A percentile compares a stretch with the other conserved stretches of the same genome.
These are phyloP conservation scores for Penicillium arizonense DNA, from an alignment of 495 filamentous ascomycete species.

Conservation along the genomic window DNA sequence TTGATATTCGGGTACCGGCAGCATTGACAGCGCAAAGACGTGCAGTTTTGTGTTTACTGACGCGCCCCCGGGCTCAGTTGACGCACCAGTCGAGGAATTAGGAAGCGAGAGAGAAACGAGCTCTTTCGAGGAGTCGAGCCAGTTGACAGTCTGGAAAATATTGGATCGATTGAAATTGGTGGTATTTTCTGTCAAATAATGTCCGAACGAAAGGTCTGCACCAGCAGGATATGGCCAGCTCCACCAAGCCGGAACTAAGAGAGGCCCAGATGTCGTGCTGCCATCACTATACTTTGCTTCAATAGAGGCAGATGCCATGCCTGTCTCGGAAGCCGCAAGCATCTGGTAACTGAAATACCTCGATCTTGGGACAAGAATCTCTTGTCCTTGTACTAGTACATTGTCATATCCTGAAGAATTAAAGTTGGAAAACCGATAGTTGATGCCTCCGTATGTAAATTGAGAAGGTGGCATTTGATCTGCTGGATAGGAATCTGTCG, in stretches of 20 bases:
- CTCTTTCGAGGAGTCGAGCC: conserved; percentile 45
- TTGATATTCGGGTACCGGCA: conserved; percentile 1
- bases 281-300: conserved; percentile 48
- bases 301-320: conserved; percentile 41
- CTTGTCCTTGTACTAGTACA: conserved; percentile 42
- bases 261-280: conserved; percentile 33
- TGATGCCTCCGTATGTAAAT: conserved; percentile 41
- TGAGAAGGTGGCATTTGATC: conserved; percentile 35
- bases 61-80: conserved; percentile 18
- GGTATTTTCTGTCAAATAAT: conserved; percentile 39
- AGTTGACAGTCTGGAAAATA: conserved; percentile 50
- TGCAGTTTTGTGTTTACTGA: conserved; percentile 20
- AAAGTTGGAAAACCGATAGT: conserved; percentile 48
- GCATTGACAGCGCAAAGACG: conserved; percentile 26
- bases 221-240: conserved; percentile 48
- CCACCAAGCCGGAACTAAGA: conserved; percentile 48
- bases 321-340: conserved; percentile 44
- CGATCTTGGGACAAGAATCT: conserved; percentile 28
- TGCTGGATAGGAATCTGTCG: conserved; percentile 43
- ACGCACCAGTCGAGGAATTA: conserved; percentile 13
- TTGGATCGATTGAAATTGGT: conserved; percentile 52
- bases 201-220: conserved; percentile 50
- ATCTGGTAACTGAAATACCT: conserved; percentile 48
- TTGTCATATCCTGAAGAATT: conserved; percentile 43
- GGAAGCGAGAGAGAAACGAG: conserved; percentile 43